These are phyloP conservation scores for Paecilomyces dactylethromorphus DNA, from an alignment of 2,329 filamentous ascomycete genomes.

Conservation along the genomic window DNA sequence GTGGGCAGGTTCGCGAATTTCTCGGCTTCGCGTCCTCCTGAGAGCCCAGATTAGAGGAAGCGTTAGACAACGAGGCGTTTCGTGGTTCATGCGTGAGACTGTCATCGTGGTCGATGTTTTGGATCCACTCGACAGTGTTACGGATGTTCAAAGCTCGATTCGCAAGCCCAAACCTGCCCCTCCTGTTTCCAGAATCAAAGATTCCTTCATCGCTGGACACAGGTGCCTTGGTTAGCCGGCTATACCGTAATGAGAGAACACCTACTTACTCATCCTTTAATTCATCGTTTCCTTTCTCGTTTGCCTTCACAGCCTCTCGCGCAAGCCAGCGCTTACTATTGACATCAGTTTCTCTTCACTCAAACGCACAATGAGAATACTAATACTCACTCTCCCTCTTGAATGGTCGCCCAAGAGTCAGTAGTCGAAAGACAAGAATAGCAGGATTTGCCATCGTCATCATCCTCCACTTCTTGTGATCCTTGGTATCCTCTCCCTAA, in stretches of 20 bases:
- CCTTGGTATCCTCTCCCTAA: not conserved
- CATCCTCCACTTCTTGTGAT: constrained; percentile 7
- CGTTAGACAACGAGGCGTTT: not conserved
- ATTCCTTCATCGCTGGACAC: not conserved
- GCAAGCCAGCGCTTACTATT: constrained; percentile 7
- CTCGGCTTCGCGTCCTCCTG: constrained; percentile 4
- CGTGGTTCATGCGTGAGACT: not conserved
- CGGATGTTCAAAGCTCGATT: not conserved
- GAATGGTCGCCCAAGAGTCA: constrained; percentile 16
- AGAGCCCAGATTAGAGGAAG: not conserved
- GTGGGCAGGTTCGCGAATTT: constrained; percentile 13
- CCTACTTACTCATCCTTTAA: not conserved
- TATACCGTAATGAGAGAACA: not conserved
- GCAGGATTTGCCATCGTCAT: constrained; percentile 3
- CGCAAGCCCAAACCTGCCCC: not conserved
- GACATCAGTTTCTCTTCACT: constrained; percentile 2
- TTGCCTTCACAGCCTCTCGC: constrained; percentile 1
- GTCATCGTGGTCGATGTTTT: not conserved
- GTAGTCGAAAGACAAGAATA: constrained; percentile 14
- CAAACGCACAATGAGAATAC: not conserved
- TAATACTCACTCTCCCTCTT: constrained; percentile 14
- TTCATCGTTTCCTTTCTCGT: not conserved
- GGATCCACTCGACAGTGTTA: constrained; percentile 2
- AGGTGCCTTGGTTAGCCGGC: not conserved
- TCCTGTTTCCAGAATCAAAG: not conserved